Evolutionary conservation across 179 eudicot genomes (phyloP), one percentile per base, ranked within the genome.

Genomic region (Spergularia azorica): DNA sequence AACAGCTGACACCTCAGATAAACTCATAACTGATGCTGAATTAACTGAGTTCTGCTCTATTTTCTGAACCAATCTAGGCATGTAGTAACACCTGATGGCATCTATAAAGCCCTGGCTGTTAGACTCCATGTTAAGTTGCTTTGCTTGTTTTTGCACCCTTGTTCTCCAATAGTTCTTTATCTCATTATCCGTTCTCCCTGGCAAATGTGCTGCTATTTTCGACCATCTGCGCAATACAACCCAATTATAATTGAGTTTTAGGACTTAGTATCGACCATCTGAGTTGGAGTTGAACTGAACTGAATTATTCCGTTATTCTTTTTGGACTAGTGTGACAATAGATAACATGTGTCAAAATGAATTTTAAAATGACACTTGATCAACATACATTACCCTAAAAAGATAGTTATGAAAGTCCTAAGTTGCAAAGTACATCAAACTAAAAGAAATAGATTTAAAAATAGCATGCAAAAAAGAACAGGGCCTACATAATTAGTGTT

Each of bases 111-210:
- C 83, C 78, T 79, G 89, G 89, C 97, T 95, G 48, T 93, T 89
- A 0, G 91, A 84, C 46, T 95, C 94, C 77, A 93, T 84, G 56
- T 90, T 91, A 2, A 95, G 90, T 20, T 93, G 97, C 17, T 85
- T 83, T 17, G 98, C 97, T 55, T 95, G 98, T 63, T 93, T 95
- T 67, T 95, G 98, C 60, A 95, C 98, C 76, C 98, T 78, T 20
- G 98, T 94, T 79, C 98, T 90, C 98, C 98, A 94, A 48, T 94
- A 94, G 75, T 92, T 92, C 78, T 92, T 92, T 62, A 92, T 92
- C 77, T 92, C 97, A 32, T 92, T 92, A 64, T 92, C 97, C 0
- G 95, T 93, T 83, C 97, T 88, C 75, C 97, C 97, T 9, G 96
- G 97, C 58, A 93, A 77, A 74, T 91, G 88, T 20, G 88, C 87